Evolutionary conservation across 805 yeast genomes (phyloP), one percentile per base, ranked within the genome.

Genomic region (Komagataella pseudopastoris): DNA sequence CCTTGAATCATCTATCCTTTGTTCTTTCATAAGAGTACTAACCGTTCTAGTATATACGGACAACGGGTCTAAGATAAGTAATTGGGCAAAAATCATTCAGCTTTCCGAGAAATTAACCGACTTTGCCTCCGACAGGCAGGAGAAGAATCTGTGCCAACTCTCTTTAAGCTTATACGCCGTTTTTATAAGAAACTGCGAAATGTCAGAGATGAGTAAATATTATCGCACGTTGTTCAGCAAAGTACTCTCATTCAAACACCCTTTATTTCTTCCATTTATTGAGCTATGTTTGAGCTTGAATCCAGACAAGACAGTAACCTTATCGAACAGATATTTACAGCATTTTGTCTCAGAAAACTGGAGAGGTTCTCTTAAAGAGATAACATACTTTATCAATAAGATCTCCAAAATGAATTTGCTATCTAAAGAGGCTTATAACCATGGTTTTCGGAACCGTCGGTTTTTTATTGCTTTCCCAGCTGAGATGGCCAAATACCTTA

Each of bases 41-140:
- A 23, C 22, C 14, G 47, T 45, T 14, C 60, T 84, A 49, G 61
- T 74, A 0, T 85, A 82, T 63, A 80, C 86, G 2, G 90, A 84
- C 54, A 79, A 88, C 48, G 93, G 93, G 58, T 75, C 65, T 54
- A 83, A 81, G 58, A 72, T 83, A 3, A 59, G 71, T 1, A 65
- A 71, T 55, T 85, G 91, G 91, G 50, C 52, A 2, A 50, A 50
- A 6, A 45, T 60, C 16, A 52, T 61, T 5, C 52, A 54, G 6
- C 53, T 54, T 43, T 55, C 62, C 14, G 53, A 51, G 7, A 47
- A 48, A 30, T 44, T 63, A 3, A 45, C 52, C 18, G 50, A 51
- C 6, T 7, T 45, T 6, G n/a, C 16, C 12, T 22, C 24, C 6
- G 23, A 20, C 24, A 30, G 14, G 6, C 6, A 30, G 5, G 47